phyloP scores from a whole-genome alignment of 257 asterid species.

The Echium plantagineum region DNA sequence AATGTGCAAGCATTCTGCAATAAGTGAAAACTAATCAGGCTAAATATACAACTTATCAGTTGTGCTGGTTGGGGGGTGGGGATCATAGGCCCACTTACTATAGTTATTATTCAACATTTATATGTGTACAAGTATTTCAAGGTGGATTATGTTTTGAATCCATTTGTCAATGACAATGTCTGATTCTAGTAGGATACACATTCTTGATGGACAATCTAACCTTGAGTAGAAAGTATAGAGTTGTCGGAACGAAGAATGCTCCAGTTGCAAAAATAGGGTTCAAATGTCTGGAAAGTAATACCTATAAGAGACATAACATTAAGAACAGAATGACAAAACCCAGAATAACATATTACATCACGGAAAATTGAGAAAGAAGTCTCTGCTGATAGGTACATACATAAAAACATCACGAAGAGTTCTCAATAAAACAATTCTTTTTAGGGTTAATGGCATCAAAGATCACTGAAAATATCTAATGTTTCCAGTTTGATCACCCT shows the following conservation, averaged over 20 bases:
- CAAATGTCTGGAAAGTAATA: constrained; percentile 56
- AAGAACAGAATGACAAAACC: constrained; percentile 6
- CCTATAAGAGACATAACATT: constrained; percentile 32
- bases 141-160: background rate
- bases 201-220: constrained; percentile 27
- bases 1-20: background rate
- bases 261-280: constrained; percentile 65
- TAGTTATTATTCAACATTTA: too few relatives aligned
- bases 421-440: too few relatives aligned
- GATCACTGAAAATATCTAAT: too few relatives aligned
- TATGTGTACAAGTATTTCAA: background rate
- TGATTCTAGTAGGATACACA: background rate
- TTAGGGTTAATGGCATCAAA: too few relatives aligned
- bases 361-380: background rate
- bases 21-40: background rate
- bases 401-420: background rate
- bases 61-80: too few relatives aligned
- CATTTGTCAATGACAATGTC: background rate
- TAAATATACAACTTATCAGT: background rate
- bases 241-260: constrained; percentile 72
- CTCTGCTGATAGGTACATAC: too few relatives aligned
- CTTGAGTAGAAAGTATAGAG: constrained; percentile 74
- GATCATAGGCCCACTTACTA: too few relatives aligned
- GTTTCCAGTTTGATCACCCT: too few relatives aligned
- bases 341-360: constrained; percentile 1